Base-by-base conservation (phyloP, 768 basidiomycete species). In the Panus rudis region DNA sequence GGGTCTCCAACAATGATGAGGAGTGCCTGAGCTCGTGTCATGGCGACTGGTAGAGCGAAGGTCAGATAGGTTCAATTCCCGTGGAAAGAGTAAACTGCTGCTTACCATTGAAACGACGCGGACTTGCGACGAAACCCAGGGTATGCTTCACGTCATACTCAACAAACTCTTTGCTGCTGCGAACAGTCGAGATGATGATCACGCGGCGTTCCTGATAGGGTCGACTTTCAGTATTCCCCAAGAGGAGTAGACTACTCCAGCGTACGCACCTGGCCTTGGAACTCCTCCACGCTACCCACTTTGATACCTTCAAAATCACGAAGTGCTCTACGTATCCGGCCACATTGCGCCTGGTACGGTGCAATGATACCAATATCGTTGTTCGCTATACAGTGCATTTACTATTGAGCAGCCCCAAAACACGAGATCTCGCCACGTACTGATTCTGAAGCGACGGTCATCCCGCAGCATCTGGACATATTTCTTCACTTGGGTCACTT, bases 1-100 rank as follows among this genome's bases (percentile, higher is more conserved):
- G 81, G 76, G 52, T 84, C 75, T 4, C 81, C 81, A 37, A 84
- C 59, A 37, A 83, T 63, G 47, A 83, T 73, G 13, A 84, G 68
- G 4, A 84, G 62, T 0, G 79, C 75, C 55, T 81, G 71, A 0
- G 79, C 79, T 11, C 81, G 76, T 0, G 81, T 85, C 11, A 85
- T 59, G 4, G 81, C 78, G 27, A 85, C 81, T 82, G 38, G 6
- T 37, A 21, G 5, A 28, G 16, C 20, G 20, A 6, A 26, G 26
- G 26, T 20, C 17, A 14, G 34, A 26, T 44, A 21, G 28, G 37
- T 4, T 7, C 17, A 21, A 40, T 11, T 23, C 19, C 5, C 11
- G 19, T 6, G 39, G 12, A 32, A 4, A 24, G 32, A 13, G 27
- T 10, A 20, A 14, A 56, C 70, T n/a, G n/a, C n/a, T n/a, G n/a